Percentiles rank a stretch among this genome's conserved stretches.
These are phyloP conservation scores for Botrytis pseudocinerea DNA, from an alignment of 2,329 filamentous ascomycete species.

Conservation along the genomic window DNA sequence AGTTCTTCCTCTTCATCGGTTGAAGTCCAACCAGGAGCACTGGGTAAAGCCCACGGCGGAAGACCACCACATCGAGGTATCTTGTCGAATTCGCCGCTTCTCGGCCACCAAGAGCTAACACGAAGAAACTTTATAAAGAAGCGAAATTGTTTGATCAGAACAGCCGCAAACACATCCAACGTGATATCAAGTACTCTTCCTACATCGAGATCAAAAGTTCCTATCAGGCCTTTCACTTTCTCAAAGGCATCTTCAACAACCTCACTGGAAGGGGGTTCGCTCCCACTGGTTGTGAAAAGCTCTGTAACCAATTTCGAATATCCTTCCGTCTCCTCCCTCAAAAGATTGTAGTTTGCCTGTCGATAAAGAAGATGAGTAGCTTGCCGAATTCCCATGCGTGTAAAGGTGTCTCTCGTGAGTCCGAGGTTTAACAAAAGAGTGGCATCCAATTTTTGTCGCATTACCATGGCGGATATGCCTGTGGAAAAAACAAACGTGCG, in stretches of 20 bases:
- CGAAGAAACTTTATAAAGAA: constrained; percentile 95
- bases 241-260: constrained; percentile 85
- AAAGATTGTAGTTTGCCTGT: constrained; percentile 93
- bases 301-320: constrained; percentile 96
- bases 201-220: constrained; percentile 95
- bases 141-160: constrained; percentile 86
- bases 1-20: constrained; percentile 68
- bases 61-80: constrained; percentile 58
- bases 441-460: constrained; percentile 83
- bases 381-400: constrained; percentile 79
- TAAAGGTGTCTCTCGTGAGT: constrained; percentile 82
- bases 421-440: constrained; percentile 72
- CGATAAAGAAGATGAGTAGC: constrained; percentile 92
- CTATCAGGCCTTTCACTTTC: constrained; percentile 89
- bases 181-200: constrained; percentile 93
- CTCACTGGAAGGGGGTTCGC: constrained; percentile 71
- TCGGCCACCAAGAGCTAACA: constrained; percentile 96
- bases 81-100: constrained; percentile 53
- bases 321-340: constrained; percentile 93
- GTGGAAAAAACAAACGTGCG: constrained; percentile 71
- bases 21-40: constrained; percentile 61
- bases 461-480: constrained; percentile 66
- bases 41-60: constrained; percentile 83
- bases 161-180: constrained; percentile 89
- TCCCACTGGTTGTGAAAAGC: constrained; percentile 84